These are phyloP conservation scores for Pisolithus sp. DNA, from an alignment of 768 basidiomycete species.

Conservation along the genomic window DNA sequence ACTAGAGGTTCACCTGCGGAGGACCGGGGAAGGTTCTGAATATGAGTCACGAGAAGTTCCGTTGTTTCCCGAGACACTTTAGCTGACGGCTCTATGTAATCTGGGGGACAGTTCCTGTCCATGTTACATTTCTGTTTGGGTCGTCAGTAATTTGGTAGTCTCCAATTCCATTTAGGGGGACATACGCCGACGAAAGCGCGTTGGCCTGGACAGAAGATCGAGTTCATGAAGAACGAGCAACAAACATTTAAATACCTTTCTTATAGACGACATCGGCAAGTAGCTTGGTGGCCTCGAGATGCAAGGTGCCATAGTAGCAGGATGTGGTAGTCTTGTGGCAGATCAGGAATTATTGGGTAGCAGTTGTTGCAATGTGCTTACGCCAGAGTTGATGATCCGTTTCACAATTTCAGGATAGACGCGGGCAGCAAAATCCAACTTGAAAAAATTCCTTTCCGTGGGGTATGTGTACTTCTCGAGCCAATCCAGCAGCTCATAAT, in stretches of 20 bases:
- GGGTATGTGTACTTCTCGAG: constrained; percentile 82
- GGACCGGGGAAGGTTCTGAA: constrained; percentile 46
- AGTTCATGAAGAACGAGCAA: not conserved
- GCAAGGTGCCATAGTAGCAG: constrained; percentile 84
- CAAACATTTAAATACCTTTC: constrained; percentile 38
- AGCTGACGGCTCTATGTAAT: constrained; percentile 62
- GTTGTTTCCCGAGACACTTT: constrained; percentile 59
- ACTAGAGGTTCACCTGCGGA: constrained; percentile 51
- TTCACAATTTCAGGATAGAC: constrained; percentile 70
- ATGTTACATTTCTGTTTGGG: constrained; percentile 29
- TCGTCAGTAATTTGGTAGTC: constrained; percentile 3
- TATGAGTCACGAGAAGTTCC: constrained; percentile 56
- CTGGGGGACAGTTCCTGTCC: constrained; percentile 59
- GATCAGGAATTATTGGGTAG: constrained; percentile 3
- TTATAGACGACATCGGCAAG: constrained; percentile 69
- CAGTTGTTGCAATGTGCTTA: constrained; percentile 30
- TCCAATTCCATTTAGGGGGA: constrained; percentile 7
- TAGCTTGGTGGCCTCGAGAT: constrained; percentile 72
- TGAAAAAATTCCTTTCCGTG: constrained; percentile 68
- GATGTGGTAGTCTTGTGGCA: constrained; percentile 80
- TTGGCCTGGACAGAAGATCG: constrained; percentile 45
- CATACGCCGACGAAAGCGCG: constrained; percentile 81
- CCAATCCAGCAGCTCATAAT: constrained; percentile 89
- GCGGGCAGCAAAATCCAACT: constrained; percentile 59
- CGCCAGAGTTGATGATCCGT: constrained; percentile 66